Base-by-base conservation (phyloP, 805 yeast genomes). In the Clavispora carvajalis region DNA sequence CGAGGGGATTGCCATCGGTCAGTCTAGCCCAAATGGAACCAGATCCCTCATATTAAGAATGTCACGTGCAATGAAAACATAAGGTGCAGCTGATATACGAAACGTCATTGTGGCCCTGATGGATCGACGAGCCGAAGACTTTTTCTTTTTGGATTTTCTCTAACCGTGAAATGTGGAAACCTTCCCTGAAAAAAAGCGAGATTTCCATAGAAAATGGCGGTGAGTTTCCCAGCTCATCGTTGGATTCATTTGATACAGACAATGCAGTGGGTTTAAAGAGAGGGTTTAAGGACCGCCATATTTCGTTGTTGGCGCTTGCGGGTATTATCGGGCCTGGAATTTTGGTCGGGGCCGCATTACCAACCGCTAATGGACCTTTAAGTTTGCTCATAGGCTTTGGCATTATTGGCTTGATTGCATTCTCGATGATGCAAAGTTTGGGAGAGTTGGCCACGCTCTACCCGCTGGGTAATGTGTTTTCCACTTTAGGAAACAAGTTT, bases 321-420 rank as follows among this genome's bases (percentile, higher is more conserved):
- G 82, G 82, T 30, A 70, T 78, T 37, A 73, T 78, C 40, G 83
- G 83, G 0, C 82, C 82, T 1, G 83, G 82, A 45, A 71, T 71
- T 21, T 61, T 76, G 37, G 69, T 78, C 19, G 77, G 79, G 29
- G 66, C 79, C 39, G 79, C 79, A 5, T 53, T 63, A n/a, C 77
- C 79, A 24, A 58, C 77, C 12, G 51, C 60, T 7, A 56, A 67
- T 26, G 76, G 76, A 34, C 82, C 82, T 0, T 80, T 71, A 24
- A 75, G 79, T 46, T 57, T 77, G 51, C 53, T 75, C 16, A 61
- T 69, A 17, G 79, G 81, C 1, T 77, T 76, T 53, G 69, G 72
- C 2, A 56, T 77, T 30, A 74, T 76, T 34, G 81, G 80, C 17
- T 42, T 77, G 16, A 54, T 76, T 24, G 81, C 79, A 0, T 61